These are phyloP conservation scores for Suillus ampliporus DNA, from an alignment of 768 basidiomycete genomes.

Conservation along the genomic window DNA sequence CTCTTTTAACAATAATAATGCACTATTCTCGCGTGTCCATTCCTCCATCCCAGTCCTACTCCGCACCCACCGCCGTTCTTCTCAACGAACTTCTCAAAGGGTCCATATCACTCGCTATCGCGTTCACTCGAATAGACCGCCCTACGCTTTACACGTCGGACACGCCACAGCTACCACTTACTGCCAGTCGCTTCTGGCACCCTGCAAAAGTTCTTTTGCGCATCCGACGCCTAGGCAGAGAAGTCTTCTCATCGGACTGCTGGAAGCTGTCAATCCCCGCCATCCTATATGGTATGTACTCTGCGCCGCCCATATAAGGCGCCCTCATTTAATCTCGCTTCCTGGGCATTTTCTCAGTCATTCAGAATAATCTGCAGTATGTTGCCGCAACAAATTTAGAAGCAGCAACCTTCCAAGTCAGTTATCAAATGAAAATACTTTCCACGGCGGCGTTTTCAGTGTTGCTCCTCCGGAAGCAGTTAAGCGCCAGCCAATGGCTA, in stretches of 20 bases:
- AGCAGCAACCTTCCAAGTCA: slow-evolving; percentile 96
- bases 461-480: slow-evolving; percentile 74
- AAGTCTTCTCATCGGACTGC: slow-evolving; percentile 89
- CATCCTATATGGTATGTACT: slow-evolving; percentile 77
- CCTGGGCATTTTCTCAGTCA: slow-evolving; percentile 50
- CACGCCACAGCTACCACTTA: slow-evolving; percentile 36
- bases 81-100: slow-evolving; percentile 95
- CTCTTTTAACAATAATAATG: slow-evolving; percentile 90
- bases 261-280: slow-evolving; percentile 98
- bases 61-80: slow-evolving; percentile 92
- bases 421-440: slow-evolving; percentile 97
- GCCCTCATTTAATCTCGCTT: slow-evolving; percentile 15
- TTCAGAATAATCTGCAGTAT: slow-evolving; percentile 96
- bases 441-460: slow-evolving; percentile 93
- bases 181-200: slow-evolving; percentile 43
- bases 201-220: slow-evolving; percentile 47
- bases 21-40: slow-evolving; percentile 92
- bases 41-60: slow-evolving; percentile 78
- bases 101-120: slow-evolving; percentile 83
- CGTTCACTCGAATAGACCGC: slow-evolving; percentile 66
- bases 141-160: slow-evolving; percentile 30
- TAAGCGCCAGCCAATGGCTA: slow-evolving; percentile 81
- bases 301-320: background rate
- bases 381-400: slow-evolving; percentile 93
- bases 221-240: slow-evolving; percentile 60